Percentiles rank a stretch among this genome's conserved stretches.
Evolutionary conservation across 306 rosid genomes (phyloP).

Genomic region (Sesbania bispinosa): DNA sequence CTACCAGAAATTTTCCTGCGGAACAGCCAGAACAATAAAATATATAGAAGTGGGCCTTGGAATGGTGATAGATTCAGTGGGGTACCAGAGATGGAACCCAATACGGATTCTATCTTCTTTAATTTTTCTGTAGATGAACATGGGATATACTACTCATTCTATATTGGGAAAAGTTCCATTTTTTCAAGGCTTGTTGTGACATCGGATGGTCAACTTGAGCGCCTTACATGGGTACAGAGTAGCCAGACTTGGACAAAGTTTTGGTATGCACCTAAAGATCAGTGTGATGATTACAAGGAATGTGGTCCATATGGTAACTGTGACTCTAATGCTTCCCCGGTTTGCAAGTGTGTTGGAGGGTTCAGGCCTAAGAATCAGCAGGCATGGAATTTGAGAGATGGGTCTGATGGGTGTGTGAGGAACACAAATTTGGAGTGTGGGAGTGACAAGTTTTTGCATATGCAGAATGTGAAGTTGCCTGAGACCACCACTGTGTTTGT

Average conservation of each 20-base stretch:
- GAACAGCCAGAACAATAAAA: background rate
- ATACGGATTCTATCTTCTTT: conserved; percentile 11
- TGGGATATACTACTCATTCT: conserved; percentile 43
- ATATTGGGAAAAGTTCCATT: background rate
- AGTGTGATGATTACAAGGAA: conserved; percentile 37
- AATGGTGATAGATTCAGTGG: conserved; percentile 64
- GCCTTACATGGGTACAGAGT: conserved; percentile 43
- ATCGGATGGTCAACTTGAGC: conserved; percentile 30
- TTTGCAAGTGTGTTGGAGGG: conserved; percentile 59
- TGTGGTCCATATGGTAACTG: conserved; percentile 73
- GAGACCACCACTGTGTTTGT: conserved; percentile 44
- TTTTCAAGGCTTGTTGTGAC: conserved; percentile 39
- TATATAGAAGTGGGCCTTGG: conserved; percentile 72
- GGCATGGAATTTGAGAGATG: conserved; percentile 75
- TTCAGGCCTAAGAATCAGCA: conserved; percentile 50
- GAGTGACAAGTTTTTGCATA: conserved; percentile 35
- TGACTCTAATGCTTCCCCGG: conserved; percentile 56
- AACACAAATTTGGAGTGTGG: conserved; percentile 39
- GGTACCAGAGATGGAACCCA: conserved; percentile 53
- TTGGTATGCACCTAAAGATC: conserved; percentile 74
- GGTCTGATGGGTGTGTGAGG: conserved; percentile 75
- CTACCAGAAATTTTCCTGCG: conserved; percentile 48
- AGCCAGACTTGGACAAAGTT: conserved; percentile 35
- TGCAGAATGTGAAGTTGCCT: conserved; percentile 59
- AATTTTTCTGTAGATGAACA: conserved; percentile 27